Base-by-base conservation (phyloP, 202 grass and related monocot species). In the Dendrocalamus latiflorus region DNA sequence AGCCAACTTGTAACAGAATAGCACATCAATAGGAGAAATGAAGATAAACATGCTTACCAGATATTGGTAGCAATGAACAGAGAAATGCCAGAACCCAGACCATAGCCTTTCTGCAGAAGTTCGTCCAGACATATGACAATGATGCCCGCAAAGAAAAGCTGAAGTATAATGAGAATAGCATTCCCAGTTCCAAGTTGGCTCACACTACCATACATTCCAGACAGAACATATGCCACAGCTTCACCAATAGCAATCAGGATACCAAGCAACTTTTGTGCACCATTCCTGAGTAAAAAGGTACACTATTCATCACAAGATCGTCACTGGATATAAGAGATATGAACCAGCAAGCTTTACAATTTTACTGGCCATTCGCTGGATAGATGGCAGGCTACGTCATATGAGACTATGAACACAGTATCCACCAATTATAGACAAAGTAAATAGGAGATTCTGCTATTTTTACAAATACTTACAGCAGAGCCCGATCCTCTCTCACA, bases 61-160 rank as follows among this genome's bases (percentile, higher is more conserved):
- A 95, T 95, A 86, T 95, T 95, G 47, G 93, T 95, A 74, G 93
- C 93, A 65, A 95, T 95, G 85, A 95, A 95, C 48, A 95, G 80
- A 88, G 93, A 95, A 78, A 95, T 95, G 63, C 93, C 93, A 80
- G 93, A 95, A 36, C 93, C 93, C 65, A 95, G 61, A 79, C 93
- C 93, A 87, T 95, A 95, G 58, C 93, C 93, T 65, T 96, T 96
- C 86, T 96, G 90, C 39, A 96, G 90, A 71, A 96, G 70, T 72
- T 96, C 93, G 72, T 96, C 93, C 26, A 96, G 81, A 68, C 93
- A 96, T 36, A 93, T 96, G 72, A 96, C 93, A 81, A 96, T 96
- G 83, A 96, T 96, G 49, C 93, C 90, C 68, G 90, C 93, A 87
- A 96, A 93, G 88, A 96, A 96, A 58, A 96, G 93, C 81, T 96